Percentiles rank a stretch among this genome's conserved stretches.
Evolutionary conservation across 176 grass and related monocot species (phyloP).

Genomic region (Oryza punctata): DNA sequence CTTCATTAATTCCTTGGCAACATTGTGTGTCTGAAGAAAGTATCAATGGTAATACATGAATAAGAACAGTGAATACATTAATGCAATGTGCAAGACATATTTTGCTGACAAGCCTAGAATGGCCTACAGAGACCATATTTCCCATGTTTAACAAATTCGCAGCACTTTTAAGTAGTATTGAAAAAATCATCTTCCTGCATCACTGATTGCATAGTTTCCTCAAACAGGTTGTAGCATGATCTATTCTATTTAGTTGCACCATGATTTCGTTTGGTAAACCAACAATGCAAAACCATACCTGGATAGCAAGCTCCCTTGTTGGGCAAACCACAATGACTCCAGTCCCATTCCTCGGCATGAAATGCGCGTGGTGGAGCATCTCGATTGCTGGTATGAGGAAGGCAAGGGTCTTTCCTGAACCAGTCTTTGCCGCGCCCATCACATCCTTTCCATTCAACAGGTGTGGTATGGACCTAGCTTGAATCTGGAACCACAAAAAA

Average conservation of each 20-base stretch:
- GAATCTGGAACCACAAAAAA: slow-evolving; percentile 58
- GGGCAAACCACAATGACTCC: slow-evolving; percentile 78
- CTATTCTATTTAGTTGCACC: background rate
- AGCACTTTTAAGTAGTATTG: background rate
- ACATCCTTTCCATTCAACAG: slow-evolving; percentile 70
- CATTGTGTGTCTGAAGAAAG: slow-evolving; percentile 79
- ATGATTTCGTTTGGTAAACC: background rate
- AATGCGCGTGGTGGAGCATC: slow-evolving; percentile 55
- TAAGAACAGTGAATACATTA: background rate
- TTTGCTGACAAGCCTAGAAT: background rate
- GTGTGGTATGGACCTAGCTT: slow-evolving; percentile 75
- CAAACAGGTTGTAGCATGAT: background rate
- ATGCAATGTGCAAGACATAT: background rate
- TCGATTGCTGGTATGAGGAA: slow-evolving; percentile 76
- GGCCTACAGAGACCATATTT: background rate
- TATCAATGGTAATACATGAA: background rate
- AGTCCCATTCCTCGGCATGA: slow-evolving; percentile 65
- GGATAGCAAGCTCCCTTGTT: slow-evolving; percentile 75
- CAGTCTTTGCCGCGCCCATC: slow-evolving; percentile 75
- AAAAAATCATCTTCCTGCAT: background rate
- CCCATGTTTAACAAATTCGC: background rate
- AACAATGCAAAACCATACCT: slow-evolving; percentile 34
- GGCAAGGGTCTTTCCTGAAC: slow-evolving; percentile 79
- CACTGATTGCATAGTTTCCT: background rate
- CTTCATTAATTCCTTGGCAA: slow-evolving; percentile 92